Evolutionary conservation across 2,329 filamentous ascomycete species (phyloP).

Genomic region (Talaromyces funiculosus): DNA sequence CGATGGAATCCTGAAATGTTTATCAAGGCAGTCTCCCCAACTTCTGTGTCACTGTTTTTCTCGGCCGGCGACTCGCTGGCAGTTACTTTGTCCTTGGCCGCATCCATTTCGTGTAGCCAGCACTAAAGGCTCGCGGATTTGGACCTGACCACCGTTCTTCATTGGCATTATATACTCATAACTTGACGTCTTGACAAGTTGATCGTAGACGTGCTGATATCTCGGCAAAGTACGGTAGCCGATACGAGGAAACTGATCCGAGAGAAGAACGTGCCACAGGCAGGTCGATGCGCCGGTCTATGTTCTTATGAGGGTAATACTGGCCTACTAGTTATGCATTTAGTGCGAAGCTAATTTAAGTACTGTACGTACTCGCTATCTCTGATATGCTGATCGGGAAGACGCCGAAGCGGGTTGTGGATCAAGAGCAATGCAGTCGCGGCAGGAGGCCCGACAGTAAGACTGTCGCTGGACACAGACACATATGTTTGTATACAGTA

Average conservation of each 20-base stretch:
- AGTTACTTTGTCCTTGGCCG: not conserved
- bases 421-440: not conserved
- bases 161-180: too few species aligned
- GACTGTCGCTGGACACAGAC: too few species aligned
- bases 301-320: not conserved
- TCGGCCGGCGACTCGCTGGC: not conserved
- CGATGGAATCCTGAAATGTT: conserved; percentile 1
- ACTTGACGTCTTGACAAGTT: not conserved
- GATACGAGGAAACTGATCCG: not conserved
- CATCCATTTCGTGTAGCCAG: not conserved
- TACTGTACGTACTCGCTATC: too few species aligned
- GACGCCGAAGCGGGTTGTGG: not conserved
- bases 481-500: too few species aligned
- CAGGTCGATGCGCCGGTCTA: not conserved
- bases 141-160: too few species aligned
- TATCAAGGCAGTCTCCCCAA: not conserved
- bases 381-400: not conserved
- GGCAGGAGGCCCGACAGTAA: too few species aligned
- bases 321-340: not conserved
- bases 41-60: not conserved
- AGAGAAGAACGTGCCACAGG: not conserved
- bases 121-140: too few species aligned
- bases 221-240: not conserved
- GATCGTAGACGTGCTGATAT: not conserved
- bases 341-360: not conserved